Percentiles rank a stretch among this genome's conserved stretches.
phyloP scores from a whole-genome alignment of 805 yeast species.

The Nakazawaea laoshanensis region DNA sequence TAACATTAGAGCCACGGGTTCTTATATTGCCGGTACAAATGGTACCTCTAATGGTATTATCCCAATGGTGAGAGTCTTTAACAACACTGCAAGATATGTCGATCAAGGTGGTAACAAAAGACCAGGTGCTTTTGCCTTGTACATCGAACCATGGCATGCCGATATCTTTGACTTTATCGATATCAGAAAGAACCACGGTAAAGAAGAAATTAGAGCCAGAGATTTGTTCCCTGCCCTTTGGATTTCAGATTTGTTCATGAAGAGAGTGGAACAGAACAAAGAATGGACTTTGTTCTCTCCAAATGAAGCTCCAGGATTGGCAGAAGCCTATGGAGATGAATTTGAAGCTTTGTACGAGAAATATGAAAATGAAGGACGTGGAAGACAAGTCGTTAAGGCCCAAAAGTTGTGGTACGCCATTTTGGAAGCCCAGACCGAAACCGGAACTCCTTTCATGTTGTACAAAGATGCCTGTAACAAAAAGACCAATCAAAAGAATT shows the following conservation, averaged over 20 bases:
- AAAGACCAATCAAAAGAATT: conserved; percentile 84
- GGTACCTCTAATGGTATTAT: conserved; percentile 89
- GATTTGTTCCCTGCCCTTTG: conserved; percentile 90
- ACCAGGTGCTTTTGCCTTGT: conserved; percentile 95
- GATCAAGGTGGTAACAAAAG: conserved; percentile 98
- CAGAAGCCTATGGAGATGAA: conserved; percentile 78
- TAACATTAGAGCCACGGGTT: conserved; percentile 79
- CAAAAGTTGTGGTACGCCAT: conserved; percentile 89
- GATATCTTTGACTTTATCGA: conserved; percentile 85
- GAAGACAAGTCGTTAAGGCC: conserved; percentile 62
- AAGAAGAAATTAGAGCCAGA: conserved; percentile 88
- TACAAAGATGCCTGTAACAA: conserved; percentile 88
- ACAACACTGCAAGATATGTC: conserved; percentile 93
- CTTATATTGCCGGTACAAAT: conserved; percentile 85
- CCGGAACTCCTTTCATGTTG: conserved; percentile 92
- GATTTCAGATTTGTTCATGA: conserved; percentile 94
- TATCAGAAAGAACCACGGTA: conserved; percentile 88
- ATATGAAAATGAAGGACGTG: conserved; percentile 67
- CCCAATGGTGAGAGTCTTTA: conserved; percentile 95
- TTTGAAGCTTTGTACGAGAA: conserved; percentile 62
- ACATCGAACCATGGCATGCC: conserved; percentile 95
- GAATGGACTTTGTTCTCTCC: conserved; percentile 92
- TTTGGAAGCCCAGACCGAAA: conserved; percentile 87
- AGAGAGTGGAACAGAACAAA: conserved; percentile 67
- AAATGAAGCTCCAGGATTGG: conserved; percentile 77